Evolutionary conservation across 2,329 filamentous ascomycete genomes (phyloP), one percentile per base, ranked within the genome.

Genomic region (Microdochium paspali): DNA sequence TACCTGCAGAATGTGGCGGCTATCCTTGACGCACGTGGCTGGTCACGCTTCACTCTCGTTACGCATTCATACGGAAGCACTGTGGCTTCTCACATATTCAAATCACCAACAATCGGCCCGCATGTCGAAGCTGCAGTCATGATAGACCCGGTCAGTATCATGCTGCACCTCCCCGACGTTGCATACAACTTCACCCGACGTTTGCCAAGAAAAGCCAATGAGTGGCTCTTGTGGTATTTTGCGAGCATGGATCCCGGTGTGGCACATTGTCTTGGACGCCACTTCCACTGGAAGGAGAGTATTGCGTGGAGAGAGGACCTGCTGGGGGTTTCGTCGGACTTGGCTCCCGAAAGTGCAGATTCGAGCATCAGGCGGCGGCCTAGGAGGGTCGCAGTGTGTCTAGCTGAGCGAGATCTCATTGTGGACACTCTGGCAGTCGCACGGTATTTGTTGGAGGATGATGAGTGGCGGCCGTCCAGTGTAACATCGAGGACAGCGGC

Each of bases 261-360:
- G 2, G 76, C 83, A 10, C 74, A 84, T 48, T 80, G 77, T 10
- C 66, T 88, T 1, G 77, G 74, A 0, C 68, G 84, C 3, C 74
- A 82, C 55, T 87, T 88, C 64, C 86, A 85, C 63, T 88, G 84
- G 85, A 71, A 71, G 24, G 74, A 87, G 54, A 86, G 84, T 52
- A 78, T 85, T 32, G 64, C 85, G 7, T 88, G 84, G 84, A 80
- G 78, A 54, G 79, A 86, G 44, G 80, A 85, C 51, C 61, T 87
- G 43, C 52, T 73, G 47, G 56, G 61, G 44, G 50, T 53, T 26
- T 39, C 44, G 20, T 47, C 46, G 45, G 35, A 48, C 10, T 44
- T 46, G 40, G 24, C 48, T 48, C 44, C 32, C 20, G 35, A 46
- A n/a, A 47, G 24, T 39, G 44, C 42, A 49, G 44, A 46, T 44